Conservation (phyloP, 2,329 filamentous ascomycete genomes). For the Beauveria sp. region DNA sequence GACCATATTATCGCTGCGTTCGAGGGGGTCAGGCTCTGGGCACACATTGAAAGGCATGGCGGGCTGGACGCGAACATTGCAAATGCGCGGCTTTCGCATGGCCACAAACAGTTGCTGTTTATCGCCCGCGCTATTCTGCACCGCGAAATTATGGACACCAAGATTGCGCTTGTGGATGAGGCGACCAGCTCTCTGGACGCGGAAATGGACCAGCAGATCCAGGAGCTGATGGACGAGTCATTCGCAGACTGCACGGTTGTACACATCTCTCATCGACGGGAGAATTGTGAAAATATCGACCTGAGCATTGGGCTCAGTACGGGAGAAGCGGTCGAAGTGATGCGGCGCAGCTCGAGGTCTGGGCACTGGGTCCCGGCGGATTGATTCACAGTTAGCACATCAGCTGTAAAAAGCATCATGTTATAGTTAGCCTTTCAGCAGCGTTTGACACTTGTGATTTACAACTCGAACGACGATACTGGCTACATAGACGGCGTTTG, state of each 20-base stretch:
- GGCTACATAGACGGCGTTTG: neutral
- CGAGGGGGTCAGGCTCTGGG: slow-evolving; percentile 12
- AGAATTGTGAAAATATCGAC: slow-evolving; percentile 8
- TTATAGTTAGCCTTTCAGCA: too few species aligned
- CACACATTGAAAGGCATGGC: slow-evolving; percentile 10
- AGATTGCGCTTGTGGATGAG: slow-evolving; percentile 17
- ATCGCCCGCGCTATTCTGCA: slow-evolving; percentile 16
- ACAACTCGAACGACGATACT: neutral
- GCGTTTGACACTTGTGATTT: neutral
- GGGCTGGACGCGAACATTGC: slow-evolving; percentile 12
- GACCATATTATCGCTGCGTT: slow-evolving; percentile 12
- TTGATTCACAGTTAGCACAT: neutral
- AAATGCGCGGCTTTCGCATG: slow-evolving; percentile 10
- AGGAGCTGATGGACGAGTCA: slow-evolving; percentile 12
- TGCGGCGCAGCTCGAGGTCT: neutral
- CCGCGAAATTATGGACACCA: slow-evolving; percentile 11
- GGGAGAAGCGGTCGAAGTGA: neutral
- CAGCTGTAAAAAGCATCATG: neutral
- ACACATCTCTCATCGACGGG: slow-evolving; percentile 13
- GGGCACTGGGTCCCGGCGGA: neutral
- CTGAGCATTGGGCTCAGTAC: neutral
- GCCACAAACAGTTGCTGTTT: slow-evolving; percentile 16
- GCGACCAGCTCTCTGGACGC: slow-evolving; percentile 15
- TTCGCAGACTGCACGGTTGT: slow-evolving; percentile 15
- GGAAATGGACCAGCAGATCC: slow-evolving; percentile 12